Conservation (phyloP, 768 basidiomycete genomes). For the Russula compacta region DNA sequence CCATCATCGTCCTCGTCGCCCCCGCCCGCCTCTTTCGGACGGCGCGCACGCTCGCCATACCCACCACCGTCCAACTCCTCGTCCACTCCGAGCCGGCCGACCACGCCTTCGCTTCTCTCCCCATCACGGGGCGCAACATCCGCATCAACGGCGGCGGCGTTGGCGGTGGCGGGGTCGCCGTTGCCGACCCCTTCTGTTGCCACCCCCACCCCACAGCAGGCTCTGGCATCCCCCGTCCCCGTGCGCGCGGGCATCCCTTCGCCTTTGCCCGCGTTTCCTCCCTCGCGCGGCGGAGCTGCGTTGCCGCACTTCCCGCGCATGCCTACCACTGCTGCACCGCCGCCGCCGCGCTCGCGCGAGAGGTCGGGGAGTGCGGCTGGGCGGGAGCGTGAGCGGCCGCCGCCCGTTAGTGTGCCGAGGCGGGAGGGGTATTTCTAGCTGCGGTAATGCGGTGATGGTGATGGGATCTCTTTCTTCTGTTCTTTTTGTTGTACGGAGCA, state of each 20-base stretch:
- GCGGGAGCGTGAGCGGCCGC: constrained; percentile 31
- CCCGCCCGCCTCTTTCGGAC: neutral
- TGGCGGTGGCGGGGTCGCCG: neutral
- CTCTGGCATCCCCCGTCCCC: constrained; percentile 2
- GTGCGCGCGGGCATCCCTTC: neutral
- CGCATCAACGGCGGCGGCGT: neutral
- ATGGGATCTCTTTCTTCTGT: neutral
- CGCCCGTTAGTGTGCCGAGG: constrained; percentile 44
- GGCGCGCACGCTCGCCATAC: constrained; percentile 5
- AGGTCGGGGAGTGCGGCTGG: constrained; percentile 49
- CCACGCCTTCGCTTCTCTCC: neutral
- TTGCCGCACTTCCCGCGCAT: neutral
- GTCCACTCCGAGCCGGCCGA: constrained; percentile 1
- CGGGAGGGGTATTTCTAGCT: constrained; percentile 56
- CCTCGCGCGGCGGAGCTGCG: neutral
- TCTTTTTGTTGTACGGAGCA: neutral
- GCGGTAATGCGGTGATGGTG: neutral
- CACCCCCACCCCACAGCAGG: neutral
- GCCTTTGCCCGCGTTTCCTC: neutral
- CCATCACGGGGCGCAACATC: neutral
- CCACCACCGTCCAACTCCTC: constrained; percentile 4
- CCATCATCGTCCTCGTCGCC: neutral
- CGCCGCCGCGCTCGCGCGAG: constrained; percentile 57
- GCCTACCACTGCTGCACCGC: constrained; percentile 34
- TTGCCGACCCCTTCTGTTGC: neutral